These are phyloP conservation scores for Rhodosporidiobolus sp. DNA, from an alignment of 768 basidiomycete species.

Conservation along the genomic window DNA sequence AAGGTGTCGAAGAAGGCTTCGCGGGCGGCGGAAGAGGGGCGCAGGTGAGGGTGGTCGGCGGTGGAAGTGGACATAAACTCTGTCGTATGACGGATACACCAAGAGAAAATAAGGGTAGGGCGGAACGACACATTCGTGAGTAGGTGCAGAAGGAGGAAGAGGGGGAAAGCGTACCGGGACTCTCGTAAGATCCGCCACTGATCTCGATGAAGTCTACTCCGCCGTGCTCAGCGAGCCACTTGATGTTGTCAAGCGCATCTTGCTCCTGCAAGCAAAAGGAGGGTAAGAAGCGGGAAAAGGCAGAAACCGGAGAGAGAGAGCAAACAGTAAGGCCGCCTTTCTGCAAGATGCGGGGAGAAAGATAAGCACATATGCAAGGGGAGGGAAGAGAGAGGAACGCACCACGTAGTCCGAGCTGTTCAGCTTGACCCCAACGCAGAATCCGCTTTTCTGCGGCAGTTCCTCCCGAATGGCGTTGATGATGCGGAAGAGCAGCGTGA, in stretches of 20 bases:
- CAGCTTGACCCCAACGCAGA: conserved; percentile 73
- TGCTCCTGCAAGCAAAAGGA: conserved; percentile 35
- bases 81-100: neutral
- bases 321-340: conserved; percentile 41
- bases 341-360: neutral
- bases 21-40: conserved; percentile 48
- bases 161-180: conserved; percentile 56
- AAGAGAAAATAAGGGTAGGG: too few relatives aligned
- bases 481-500: conserved; percentile 63
- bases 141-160: neutral
- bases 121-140: too few relatives aligned
- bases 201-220: conserved; percentile 80
- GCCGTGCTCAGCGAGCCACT: conserved; percentile 62
- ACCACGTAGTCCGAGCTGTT: conserved; percentile 72
- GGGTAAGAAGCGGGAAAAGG: neutral
- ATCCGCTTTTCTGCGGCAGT: conserved; percentile 55
- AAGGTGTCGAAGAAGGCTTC: conserved; percentile 74
- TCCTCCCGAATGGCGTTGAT: conserved; percentile 58
- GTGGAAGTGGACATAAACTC: conserved; percentile 12
- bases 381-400: conserved; percentile 27
- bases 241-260: conserved; percentile 62
- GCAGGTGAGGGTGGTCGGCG: neutral
- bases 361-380: neutral
- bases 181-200: conserved; percentile 81
- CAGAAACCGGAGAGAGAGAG: neutral